Evolutionary conservation across 116 monocot species (phyloP).

Genomic region (Trichopus zeylanicus): DNA sequence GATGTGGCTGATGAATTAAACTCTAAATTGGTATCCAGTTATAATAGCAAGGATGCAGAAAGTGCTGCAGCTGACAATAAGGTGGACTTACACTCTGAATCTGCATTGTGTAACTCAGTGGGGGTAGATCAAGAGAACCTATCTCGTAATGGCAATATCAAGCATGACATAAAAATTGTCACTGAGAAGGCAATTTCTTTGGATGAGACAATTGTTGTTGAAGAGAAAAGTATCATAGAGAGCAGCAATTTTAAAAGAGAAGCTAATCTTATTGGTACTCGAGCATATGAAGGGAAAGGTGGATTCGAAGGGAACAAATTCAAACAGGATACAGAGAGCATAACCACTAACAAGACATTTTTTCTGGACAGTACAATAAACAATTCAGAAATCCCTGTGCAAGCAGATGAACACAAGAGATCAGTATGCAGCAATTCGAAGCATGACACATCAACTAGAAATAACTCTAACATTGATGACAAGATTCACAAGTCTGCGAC

Average conservation of each 20-base stretch:
- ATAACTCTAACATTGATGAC: slow-evolving; percentile 6
- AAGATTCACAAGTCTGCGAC: slow-evolving; percentile 5
- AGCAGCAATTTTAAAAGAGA: slow-evolving; percentile 5
- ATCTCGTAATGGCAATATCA: background rate
- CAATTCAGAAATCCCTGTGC: slow-evolving; percentile 11
- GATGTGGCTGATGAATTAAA: background rate
- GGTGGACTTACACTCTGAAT: background rate
- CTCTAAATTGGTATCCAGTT: background rate
- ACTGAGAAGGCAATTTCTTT: slow-evolving; percentile 3
- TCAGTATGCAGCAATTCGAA: slow-evolving; percentile 7
- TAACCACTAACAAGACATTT: slow-evolving; percentile 3
- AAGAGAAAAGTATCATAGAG: slow-evolving; percentile 13
- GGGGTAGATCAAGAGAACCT: background rate
- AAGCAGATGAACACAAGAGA: slow-evolving; percentile 11
- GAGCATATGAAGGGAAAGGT: background rate
- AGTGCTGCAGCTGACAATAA: background rate
- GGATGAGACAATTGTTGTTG: slow-evolving; percentile 10
- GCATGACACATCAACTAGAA: background rate
- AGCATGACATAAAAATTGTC: slow-evolving; percentile 9
- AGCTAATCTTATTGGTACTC: background rate
- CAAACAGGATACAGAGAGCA: slow-evolving; percentile 5
- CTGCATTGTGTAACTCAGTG: background rate
- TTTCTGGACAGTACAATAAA: background rate
- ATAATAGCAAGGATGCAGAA: background rate
- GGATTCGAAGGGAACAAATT: background rate